phyloP scores from a whole-genome alignment of 495 filamentous ascomycete species.

The Geoglossum glabrum region DNA sequence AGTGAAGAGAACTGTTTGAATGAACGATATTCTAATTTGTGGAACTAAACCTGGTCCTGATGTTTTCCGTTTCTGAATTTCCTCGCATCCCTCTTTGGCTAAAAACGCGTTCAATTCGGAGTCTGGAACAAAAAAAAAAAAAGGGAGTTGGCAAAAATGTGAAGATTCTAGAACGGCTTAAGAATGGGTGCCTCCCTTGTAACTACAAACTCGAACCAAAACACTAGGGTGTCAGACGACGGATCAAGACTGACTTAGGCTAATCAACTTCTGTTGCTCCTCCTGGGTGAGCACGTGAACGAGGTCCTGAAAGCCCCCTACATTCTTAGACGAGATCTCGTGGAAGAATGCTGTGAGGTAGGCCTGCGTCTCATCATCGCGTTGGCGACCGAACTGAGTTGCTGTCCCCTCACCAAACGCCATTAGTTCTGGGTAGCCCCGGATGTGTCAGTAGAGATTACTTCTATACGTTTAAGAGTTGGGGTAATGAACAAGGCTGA shows the following conservation, averaged over 20 bases:
- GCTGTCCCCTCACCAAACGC: constrained; percentile 39
- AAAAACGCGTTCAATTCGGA: too few species aligned
- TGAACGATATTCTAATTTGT: too few species aligned
- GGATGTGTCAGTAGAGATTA: not conserved
- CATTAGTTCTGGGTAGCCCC: constrained; percentile 46
- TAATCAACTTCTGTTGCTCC: constrained; percentile 4
- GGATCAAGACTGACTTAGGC: not conserved
- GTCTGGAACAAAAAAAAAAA: too few species aligned
- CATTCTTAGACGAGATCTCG: constrained; percentile 35
- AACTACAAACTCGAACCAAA: not conserved
- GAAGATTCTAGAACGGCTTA: too few species aligned
- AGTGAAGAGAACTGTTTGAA: too few species aligned
- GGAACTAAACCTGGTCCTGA: too few species aligned
- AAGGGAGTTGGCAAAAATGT: too few species aligned
- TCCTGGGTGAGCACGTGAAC: not conserved
- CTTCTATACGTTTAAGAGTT: constrained; percentile 2
- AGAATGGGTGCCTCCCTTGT: not conserved
- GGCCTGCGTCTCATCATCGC: constrained; percentile 82
- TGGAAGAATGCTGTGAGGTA: constrained; percentile 73
- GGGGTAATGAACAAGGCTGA: constrained; percentile 31
- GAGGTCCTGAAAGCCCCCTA: constrained; percentile 4
- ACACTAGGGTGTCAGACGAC: not conserved
- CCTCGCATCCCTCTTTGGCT: too few species aligned
- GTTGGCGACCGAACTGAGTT: constrained; percentile 37
- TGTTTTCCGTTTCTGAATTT: too few species aligned